Evolutionary conservation across 176 grass and related monocot genomes (phyloP).

Genomic region (Oropetium thomaeum): DNA sequence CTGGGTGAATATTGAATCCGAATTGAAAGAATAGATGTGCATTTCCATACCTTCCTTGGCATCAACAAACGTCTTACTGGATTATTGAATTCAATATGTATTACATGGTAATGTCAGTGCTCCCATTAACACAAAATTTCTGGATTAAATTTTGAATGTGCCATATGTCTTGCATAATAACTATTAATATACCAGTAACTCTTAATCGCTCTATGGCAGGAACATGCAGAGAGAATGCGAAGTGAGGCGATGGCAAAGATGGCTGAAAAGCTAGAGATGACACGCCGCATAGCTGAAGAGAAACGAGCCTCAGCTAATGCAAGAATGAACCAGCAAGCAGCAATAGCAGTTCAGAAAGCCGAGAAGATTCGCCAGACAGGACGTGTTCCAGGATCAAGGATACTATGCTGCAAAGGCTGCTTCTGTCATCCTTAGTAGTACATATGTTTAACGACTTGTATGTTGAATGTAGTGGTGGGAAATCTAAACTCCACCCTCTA

Average conservation of each 20-base stretch:
- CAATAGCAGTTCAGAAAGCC: constrained; percentile 56
- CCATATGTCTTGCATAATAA: neutral
- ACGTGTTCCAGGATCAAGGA: constrained; percentile 51
- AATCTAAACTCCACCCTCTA: constrained; percentile 2
- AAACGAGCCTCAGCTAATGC: constrained; percentile 61
- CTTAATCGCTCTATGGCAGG: constrained; percentile 34
- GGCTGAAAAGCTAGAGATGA: constrained; percentile 63
- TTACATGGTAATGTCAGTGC: neutral
- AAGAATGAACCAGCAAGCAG: constrained; percentile 63
- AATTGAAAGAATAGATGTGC: constrained; percentile 79
- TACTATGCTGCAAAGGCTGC: constrained; percentile 61
- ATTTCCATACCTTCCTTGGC: neutral
- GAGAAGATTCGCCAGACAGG: constrained; percentile 71
- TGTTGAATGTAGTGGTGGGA: constrained; percentile 13
- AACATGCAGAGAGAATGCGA: constrained; percentile 63
- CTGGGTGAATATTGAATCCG: constrained; percentile 69
- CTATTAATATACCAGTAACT: neutral
- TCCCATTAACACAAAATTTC: neutral
- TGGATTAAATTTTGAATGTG: neutral
- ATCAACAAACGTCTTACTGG: neutral
- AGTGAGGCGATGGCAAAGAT: constrained; percentile 56
- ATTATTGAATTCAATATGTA: neutral
- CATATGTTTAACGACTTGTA: neutral
- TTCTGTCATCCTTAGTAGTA: constrained; percentile 45
- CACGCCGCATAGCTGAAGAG: constrained; percentile 52